phyloP scores from a whole-genome alignment of 331 rosid species.

The Ulmus americana region DNA sequence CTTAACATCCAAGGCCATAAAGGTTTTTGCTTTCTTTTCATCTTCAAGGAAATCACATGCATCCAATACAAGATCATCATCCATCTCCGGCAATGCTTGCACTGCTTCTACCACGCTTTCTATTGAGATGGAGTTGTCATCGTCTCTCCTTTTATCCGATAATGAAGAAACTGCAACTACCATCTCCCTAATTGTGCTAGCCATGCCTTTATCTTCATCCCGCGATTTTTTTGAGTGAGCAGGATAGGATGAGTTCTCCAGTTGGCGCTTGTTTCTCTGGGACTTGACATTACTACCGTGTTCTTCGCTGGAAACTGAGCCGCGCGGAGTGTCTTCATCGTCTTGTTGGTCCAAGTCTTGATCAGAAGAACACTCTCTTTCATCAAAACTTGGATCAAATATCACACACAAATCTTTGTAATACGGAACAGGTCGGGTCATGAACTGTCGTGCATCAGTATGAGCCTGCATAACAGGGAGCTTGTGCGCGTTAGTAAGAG shows the following conservation, averaged over 20 bases:
- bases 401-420: slow-evolving; percentile 57
- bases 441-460: slow-evolving; percentile 62
- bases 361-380: slow-evolving; percentile 33
- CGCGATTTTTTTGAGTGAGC: slow-evolving; percentile 33
- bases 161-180: slow-evolving; percentile 50
- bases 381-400: slow-evolving; percentile 45
- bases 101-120: slow-evolving; percentile 58
- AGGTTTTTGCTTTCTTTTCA: slow-evolving; percentile 71
- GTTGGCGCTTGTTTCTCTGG: slow-evolving; percentile 33
- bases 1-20: slow-evolving; percentile 55
- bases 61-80: slow-evolving; percentile 71
- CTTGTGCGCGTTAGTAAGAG: slow-evolving; percentile 8
- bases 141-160: slow-evolving; percentile 34
- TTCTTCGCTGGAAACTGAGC: slow-evolving; percentile 37
- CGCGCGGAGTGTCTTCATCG: slow-evolving; percentile 34
- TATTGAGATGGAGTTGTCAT: slow-evolving; percentile 36
- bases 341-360: slow-evolving; percentile 40
- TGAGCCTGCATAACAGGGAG: slow-evolving; percentile 40
- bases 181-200: slow-evolving; percentile 51
- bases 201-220: slow-evolving; percentile 48
- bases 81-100: slow-evolving; percentile 70
- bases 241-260: slow-evolving; percentile 35
- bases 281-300: slow-evolving; percentile 24
- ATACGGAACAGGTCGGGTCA: slow-evolving; percentile 72
- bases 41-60: slow-evolving; percentile 78